phyloP scores from a whole-genome alignment of 768 basidiomycete species.

The Lyophyllum atratum region DNA sequence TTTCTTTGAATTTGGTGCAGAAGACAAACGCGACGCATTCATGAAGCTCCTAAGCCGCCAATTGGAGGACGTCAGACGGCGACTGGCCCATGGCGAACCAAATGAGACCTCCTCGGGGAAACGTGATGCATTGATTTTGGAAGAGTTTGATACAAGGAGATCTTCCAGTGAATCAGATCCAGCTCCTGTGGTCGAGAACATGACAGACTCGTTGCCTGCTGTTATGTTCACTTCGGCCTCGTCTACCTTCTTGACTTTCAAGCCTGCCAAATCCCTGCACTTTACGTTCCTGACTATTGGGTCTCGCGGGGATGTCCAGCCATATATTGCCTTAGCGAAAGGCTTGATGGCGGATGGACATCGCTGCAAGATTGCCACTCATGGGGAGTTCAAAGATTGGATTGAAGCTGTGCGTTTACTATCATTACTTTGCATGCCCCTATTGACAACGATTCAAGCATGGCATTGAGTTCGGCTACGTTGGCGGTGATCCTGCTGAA shows the following conservation, averaged over 20 bases:
- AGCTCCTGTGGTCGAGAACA: slow-evolving; percentile 48
- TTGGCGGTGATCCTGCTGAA: slow-evolving; percentile 97
- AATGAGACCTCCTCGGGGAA: slow-evolving; percentile 50
- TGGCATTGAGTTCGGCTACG: slow-evolving; percentile 93
- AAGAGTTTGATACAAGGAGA: slow-evolving; percentile 67
- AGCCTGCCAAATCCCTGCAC: slow-evolving; percentile 79
- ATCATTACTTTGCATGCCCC: slow-evolving; percentile 1
- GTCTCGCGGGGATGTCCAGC: slow-evolving; percentile 96
- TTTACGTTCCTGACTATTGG: slow-evolving; percentile 97
- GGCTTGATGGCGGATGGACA: slow-evolving; percentile 91
- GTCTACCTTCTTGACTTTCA: slow-evolving; percentile 95
- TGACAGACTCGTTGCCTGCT: slow-evolving; percentile 77
- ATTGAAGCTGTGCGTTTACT: slow-evolving; percentile 79
- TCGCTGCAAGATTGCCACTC: slow-evolving; percentile 86
- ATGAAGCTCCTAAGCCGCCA: slow-evolving; percentile 74
- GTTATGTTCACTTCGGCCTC: slow-evolving; percentile 97
- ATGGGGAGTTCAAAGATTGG: slow-evolving; percentile 95
- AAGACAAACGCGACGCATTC: slow-evolving; percentile 81
- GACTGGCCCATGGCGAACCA: slow-evolving; percentile 46
- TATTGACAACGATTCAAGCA: slow-evolving; percentile 49
- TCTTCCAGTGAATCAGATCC: slow-evolving; percentile 42
- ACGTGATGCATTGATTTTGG: slow-evolving; percentile 76
- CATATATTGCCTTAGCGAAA: slow-evolving; percentile 94
- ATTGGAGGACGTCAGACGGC: slow-evolving; percentile 68
- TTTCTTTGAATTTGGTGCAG: slow-evolving; percentile 90